phyloP scores from a whole-genome alignment of 2,329 filamentous ascomycete species.

The Chaetoscypha palmicola region DNA sequence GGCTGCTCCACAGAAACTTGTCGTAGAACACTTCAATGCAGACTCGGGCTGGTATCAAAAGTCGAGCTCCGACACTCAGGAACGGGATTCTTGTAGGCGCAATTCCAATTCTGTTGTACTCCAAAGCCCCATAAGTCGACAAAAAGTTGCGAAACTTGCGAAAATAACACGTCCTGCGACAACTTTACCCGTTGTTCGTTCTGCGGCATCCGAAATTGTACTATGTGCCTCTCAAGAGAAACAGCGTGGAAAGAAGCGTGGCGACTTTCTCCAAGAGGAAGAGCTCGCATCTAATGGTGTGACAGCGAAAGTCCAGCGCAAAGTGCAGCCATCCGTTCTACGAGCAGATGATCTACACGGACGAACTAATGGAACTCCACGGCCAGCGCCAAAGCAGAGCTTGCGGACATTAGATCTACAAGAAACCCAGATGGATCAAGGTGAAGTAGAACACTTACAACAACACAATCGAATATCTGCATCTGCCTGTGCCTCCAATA shows the following conservation, averaged over 20 bases:
- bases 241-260: no score
- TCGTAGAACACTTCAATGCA: slow-evolving; percentile 16
- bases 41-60: slow-evolving; percentile 13
- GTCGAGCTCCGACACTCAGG: background rate
- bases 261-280: no score
- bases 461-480: background rate
- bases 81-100: background rate
- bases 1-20: background rate
- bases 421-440: background rate
- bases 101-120: background rate
- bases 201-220: background rate
- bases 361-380: no score
- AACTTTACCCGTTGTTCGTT: slow-evolving; percentile 13
- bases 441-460: background rate
- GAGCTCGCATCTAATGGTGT: background rate
- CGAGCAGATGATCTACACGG: no score
- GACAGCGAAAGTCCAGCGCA: background rate
- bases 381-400: no score
- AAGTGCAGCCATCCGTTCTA: background rate
- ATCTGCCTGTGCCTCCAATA: background rate
- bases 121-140: slow-evolving; percentile 10
- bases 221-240: no score
- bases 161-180: slow-evolving; percentile 23
- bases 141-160: slow-evolving; percentile 20
- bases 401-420: no score